A percentile compares a stretch with the other conserved stretches of the same genome.
These are phyloP conservation scores for Aspergillus japonicus DNA, from an alignment of 2,329 filamentous ascomycete genomes.

Conservation along the genomic window DNA sequence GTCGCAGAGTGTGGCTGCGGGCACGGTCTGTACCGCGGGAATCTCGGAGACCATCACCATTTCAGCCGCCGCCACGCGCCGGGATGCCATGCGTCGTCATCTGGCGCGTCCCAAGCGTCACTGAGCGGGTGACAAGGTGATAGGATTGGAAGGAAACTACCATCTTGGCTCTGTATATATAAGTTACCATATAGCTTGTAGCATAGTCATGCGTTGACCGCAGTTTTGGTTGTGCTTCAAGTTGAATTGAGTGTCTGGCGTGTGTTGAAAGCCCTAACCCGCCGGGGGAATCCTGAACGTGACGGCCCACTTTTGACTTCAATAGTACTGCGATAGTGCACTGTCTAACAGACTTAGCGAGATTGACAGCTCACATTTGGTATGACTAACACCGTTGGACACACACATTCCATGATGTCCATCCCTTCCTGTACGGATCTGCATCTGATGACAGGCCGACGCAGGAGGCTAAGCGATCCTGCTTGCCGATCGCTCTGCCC, in stretches of 20 bases:
- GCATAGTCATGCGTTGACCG: background rate
- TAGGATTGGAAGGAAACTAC: too few species aligned
- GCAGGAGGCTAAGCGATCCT: background rate
- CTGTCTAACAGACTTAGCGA: background rate
- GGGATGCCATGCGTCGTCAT: background rate
- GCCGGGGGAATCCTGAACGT: background rate
- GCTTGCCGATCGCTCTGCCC: background rate
- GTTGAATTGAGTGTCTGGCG: too few species aligned
- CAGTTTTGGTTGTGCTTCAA: too few species aligned
- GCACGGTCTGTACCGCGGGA: conserved; percentile 16
- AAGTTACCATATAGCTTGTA: background rate
- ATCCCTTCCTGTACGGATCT: background rate
- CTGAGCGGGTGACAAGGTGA: background rate
- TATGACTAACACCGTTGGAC: background rate
- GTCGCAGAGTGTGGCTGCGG: conserved; percentile 16
- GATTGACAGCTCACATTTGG: background rate
- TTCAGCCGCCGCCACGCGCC: background rate
- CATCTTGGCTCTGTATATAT: background rate
- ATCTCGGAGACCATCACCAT: conserved; percentile 7
- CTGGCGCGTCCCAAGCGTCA: background rate
- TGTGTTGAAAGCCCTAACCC: background rate
- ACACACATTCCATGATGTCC: background rate
- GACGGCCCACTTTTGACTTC: background rate
- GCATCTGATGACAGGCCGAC: background rate
- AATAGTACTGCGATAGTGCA: background rate